phyloP scores from a whole-genome alignment of 2,329 filamentous ascomycete species.

The Diaporthe sp. region DNA sequence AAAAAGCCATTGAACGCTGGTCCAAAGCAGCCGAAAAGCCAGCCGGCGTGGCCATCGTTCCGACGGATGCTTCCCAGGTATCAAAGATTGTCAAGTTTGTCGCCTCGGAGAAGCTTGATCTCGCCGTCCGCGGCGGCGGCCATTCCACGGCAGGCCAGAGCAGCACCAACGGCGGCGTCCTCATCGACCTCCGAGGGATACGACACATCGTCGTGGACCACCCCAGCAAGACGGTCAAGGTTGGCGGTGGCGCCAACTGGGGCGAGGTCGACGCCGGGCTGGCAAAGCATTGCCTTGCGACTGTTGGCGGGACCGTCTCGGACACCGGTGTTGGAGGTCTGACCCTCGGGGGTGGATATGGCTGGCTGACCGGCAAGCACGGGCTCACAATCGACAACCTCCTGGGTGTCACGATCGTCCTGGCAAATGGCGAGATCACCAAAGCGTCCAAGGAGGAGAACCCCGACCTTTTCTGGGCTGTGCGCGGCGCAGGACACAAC shows the following conservation, averaged over 20 bases:
- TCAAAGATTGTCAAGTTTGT: conserved; percentile 4
- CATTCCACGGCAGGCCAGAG: conserved; percentile 8
- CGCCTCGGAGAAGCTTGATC: not conserved
- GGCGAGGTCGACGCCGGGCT: conserved; percentile 4
- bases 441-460: conserved; percentile 10
- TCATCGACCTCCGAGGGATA: conserved; percentile 2
- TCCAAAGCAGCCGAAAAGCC: conserved; percentile 11
- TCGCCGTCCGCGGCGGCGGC: conserved; percentile 8
- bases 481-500: conserved; percentile 70
- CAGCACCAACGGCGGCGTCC: conserved; percentile 8
- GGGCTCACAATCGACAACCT: conserved; percentile 25
- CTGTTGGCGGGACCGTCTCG: not conserved
- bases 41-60: not conserved
- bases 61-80: not conserved
- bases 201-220: not conserved
- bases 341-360: conserved; percentile 21
- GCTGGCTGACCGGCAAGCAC: conserved; percentile 32
- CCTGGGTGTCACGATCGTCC: conserved; percentile 1
- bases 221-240: not conserved
- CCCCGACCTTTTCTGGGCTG: conserved; percentile 68
- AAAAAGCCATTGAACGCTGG: conserved; percentile 1
- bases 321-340: conserved; percentile 4
- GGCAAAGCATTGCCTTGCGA: not conserved
- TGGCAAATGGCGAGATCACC: conserved; percentile 47
- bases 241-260: conserved; percentile 6